Base-by-base conservation (phyloP, 2,329 filamentous ascomycete genomes). In the Sordariomycetes sp. region DNA sequence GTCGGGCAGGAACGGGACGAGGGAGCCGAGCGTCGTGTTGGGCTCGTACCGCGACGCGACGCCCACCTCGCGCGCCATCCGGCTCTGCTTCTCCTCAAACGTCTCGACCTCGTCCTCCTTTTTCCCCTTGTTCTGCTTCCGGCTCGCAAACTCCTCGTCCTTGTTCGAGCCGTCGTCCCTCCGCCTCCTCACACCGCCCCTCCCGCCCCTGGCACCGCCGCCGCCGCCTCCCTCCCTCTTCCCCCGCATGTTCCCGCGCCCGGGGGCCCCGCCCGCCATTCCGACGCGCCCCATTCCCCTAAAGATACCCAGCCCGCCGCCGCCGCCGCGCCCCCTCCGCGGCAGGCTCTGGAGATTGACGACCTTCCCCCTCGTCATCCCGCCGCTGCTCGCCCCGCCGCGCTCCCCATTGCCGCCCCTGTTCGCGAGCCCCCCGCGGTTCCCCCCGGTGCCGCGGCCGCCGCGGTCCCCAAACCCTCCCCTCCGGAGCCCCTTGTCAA, bases 261-360 rank as follows among this genome's bases (percentile, higher is more conserved):
- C 45, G 24, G 56, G 52, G 39, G 61, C 59, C 13, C 58, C 59
- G 24, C 48, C 10, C 15, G 60, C 60, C 15, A 56, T 52, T 15
- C 59, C 61, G 15, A 59, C 61, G 32, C 64, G 64, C n/a, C 65
- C 66, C 51, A 64, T 61, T 2, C 13, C 13, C 17, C 39, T 45
- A 45, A 45, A 45, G 39, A 45, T 17, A 45, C 39, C 39, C n/a
- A 45, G 8, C 15, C 39, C 39, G 10, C 39, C 39, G 22, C 65
- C 63, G 22, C 66, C 62, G 20, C 64, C 54, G 3, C 64, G 63
- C 22, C 69, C 67, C 39, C 65, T 60, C 39, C 65, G 60, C 7
- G 69, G 71, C 13, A 75, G 63, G 58, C 64, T 73, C 58, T 65
- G 67, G 57, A 75, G 62, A 57, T 73, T 71, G 53, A 76, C 65